Base-by-base conservation (phyloP, 2,329 filamentous ascomycete species). In the Dryadomyces quercivorus region DNA sequence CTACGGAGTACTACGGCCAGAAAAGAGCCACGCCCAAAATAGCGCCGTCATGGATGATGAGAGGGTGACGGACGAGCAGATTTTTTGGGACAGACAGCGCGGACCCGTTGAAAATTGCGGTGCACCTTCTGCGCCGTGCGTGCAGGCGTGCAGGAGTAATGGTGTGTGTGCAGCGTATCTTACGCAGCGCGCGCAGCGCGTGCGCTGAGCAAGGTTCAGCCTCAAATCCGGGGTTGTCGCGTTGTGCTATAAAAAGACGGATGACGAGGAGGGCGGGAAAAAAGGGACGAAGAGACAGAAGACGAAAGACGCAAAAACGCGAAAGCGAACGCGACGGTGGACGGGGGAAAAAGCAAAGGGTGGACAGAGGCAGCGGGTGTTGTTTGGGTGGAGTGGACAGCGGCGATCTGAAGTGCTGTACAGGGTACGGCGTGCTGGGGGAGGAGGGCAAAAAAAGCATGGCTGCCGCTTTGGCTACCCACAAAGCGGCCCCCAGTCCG, bases 391-490 rank as follows among this genome's bases (percentile, higher is more conserved):
- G 10, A 40, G 36, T 40, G 36, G 15, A 16, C 15, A 40, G 36
- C 36, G 36, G 36, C 36, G 36, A 40, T 40, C 36, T 40, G 36
- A 40, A 8, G 26, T 31, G 26, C 26, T 31, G 26, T 31, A 31
- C 26, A 31, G 26, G 26, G 26, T 51, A n/a, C 34, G 13, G 10
- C n/a, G 2, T 13, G 9, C 21, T 21, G 10, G 20, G 9, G 13
- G 1, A 10, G 20, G 9, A 22, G 12, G 20, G 12, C 12, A 38
- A 42, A 18, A 5, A 2, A 38, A 15, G 9, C 31, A 22, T 38
- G 20, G 48, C 48, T 50, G 49, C 49, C 20, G 49, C 36, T 42
- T n/a, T 26, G 34, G 49, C 49, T 50, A 50, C 49, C 49, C 34
- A 50, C 20, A 42, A 43, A 9, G 36, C 34, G 20, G 16, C 13